Base-by-base conservation (phyloP, 2,329 filamentous ascomycete species). In the Metarhizium album region DNA sequence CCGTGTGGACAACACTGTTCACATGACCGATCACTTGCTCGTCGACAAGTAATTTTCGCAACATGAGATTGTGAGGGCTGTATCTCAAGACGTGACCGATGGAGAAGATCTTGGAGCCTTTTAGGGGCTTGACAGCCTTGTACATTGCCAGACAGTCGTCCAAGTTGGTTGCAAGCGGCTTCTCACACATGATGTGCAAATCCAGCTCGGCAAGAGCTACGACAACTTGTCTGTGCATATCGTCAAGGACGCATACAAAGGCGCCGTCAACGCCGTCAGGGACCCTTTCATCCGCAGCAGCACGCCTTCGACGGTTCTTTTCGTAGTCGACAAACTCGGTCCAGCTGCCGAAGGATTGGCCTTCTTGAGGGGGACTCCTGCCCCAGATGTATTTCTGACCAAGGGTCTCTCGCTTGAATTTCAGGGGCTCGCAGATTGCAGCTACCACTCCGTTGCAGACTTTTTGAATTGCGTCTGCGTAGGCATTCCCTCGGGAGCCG, bases 31-130 rank as follows among this genome's bases (percentile, higher is more conserved):
- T 84, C 13, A 83, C 79, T 13, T 77, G 76, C 48, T 94, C 81
- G 56, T 86, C 76, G 1, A 90, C 75, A 4, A 97, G 74, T 16
- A 97, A 71, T 62, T 85, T 83, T 47, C 90, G 82, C 27, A 98
- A 74, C 51, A 91, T 71, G 67, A 89, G 85, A 64, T 97, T 97
- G 67, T 96, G 90, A 9, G 90, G 90, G 59, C 85, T 94, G 67
- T 97, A 97, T 35, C 91, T 79, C 52, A 98, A 72, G 14, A 98
- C 93, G 68, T 98, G 93, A 13, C 93, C 91, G 51, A 97, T 89
- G 1, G 88, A 90, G 65, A 97, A 95, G 42, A 97, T 74, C 45
- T 63, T 69, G 29, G 60, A 57, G 3, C 51, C 45, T 20, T 58
- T 53, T 1, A 55, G 58, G 6, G 67, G 64, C 14, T 68, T 63